Percentiles rank a stretch among this genome's conserved stretches.
Evolutionary conservation across 2,329 filamentous ascomycete species (phyloP).

Genomic region (Phaeosphaeriaceae sp.): DNA sequence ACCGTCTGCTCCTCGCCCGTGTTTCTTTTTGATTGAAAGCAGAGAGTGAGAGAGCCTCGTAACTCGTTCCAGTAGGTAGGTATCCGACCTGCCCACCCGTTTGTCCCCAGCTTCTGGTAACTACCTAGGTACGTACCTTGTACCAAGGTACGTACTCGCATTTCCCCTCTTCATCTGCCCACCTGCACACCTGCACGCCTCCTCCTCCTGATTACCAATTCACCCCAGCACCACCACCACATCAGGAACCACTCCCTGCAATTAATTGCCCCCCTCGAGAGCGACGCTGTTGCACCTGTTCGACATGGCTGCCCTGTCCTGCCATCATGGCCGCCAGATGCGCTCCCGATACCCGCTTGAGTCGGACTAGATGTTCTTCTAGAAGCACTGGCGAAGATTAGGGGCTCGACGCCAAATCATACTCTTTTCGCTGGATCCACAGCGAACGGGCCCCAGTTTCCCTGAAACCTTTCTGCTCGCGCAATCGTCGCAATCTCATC

Average conservation of each 20-base stretch:
- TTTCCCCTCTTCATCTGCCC: too few relatives aligned
- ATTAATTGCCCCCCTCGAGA: conserved; percentile 4
- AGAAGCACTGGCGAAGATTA: conserved; percentile 47
- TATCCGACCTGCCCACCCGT: too few relatives aligned
- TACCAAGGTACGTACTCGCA: too few relatives aligned
- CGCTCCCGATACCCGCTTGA: conserved; percentile 29
- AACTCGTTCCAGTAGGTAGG: too few relatives aligned
- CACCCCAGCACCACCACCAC: too few relatives aligned
- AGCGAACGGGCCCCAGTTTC: conserved; percentile 18
- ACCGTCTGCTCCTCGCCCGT: conserved; percentile 11
- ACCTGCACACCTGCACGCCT: too few relatives aligned
- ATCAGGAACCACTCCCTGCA: neutral
- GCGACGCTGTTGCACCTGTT: conserved; percentile 34
- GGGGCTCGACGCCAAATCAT: conserved; percentile 29
- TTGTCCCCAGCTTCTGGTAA: too few relatives aligned
- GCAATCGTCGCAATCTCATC: conserved; percentile 6
- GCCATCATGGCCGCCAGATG: conserved; percentile 22
- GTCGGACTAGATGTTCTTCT: conserved; percentile 44
- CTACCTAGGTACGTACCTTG: too few relatives aligned
- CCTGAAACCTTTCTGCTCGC: conserved; percentile 35
- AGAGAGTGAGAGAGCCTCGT: neutral
- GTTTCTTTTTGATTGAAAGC: neutral
- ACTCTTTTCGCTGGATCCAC: conserved; percentile 23
- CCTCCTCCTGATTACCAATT: too few relatives aligned
- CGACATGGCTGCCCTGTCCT: conserved; percentile 30